These are phyloP conservation scores for Candida dubliniensis DNA, from an alignment of 1,139 yeast genomes.

Conservation along the genomic window DNA sequence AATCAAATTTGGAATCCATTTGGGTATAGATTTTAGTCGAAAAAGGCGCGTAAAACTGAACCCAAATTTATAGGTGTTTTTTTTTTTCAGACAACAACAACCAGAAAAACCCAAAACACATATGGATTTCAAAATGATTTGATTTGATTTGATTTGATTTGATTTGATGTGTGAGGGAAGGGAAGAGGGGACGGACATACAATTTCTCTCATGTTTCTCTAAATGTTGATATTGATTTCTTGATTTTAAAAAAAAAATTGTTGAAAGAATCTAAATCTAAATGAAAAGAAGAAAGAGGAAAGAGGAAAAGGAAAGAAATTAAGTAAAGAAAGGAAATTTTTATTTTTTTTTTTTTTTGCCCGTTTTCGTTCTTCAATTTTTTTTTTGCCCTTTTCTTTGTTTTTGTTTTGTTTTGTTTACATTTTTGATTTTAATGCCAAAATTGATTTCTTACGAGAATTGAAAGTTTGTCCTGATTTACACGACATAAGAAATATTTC, in stretches of 20 bases:
- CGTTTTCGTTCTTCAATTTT: neutral
- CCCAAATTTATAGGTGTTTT: neutral
- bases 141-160: too few species aligned
- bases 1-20: neutral
- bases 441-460: constrained; percentile 4
- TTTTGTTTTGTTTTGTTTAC: constrained; percentile 4
- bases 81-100: constrained; percentile 6
- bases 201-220: constrained; percentile 15
- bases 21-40: neutral
- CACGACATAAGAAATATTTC: neutral
- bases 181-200: constrained; percentile 9
- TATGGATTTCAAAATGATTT: constrained; percentile 1
- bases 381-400: neutral
- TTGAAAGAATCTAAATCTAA: neutral
- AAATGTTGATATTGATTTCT: neutral
- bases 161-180: neutral
- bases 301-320: neutral
- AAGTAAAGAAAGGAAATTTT: constrained; percentile 2
- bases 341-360: constrained; percentile 1
- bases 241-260: neutral
- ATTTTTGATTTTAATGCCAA: constrained; percentile 3
- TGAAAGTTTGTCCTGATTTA: neutral
- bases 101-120: neutral
- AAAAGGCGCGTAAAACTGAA: constrained; percentile 2
- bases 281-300: neutral